Evolutionary conservation across 2,329 filamentous ascomycete genomes (phyloP).

Genomic region (Scedosporium minutisporum): DNA sequence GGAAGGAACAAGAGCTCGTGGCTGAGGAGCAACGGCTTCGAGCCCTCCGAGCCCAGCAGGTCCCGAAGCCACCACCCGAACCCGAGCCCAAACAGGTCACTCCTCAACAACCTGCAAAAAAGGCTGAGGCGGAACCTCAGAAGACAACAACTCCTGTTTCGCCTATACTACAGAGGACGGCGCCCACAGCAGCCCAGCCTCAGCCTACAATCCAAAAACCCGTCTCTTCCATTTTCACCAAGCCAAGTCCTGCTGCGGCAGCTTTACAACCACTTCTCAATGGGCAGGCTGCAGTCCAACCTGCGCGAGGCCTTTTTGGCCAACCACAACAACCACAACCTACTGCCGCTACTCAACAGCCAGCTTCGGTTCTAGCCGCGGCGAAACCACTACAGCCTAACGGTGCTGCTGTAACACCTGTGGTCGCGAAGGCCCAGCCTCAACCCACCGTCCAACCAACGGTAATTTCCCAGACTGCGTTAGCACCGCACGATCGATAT

Average conservation of each 20-base stretch:
- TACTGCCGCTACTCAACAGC: slow-evolving; percentile 4
- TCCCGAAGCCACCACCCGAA: slow-evolving; percentile 31
- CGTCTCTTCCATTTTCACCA: not conserved
- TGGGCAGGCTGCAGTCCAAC: not conserved
- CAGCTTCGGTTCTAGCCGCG: not conserved
- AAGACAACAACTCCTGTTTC: slow-evolving; percentile 12
- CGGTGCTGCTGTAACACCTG: not conserved
- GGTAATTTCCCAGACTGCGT: slow-evolving; percentile 8
- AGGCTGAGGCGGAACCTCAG: slow-evolving; percentile 5
- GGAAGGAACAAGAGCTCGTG: slow-evolving; percentile 33
- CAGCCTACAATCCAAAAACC: not conserved
- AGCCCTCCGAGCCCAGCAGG: slow-evolving; percentile 33
- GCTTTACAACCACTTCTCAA: not conserved
- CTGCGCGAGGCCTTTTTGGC: not conserved
- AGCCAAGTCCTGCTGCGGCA: not conserved
- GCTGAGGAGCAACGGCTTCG: slow-evolving; percentile 38
- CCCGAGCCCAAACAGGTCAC: slow-evolving; percentile 12
- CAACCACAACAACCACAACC: slow-evolving; percentile 2
- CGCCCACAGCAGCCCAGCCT: not conserved
- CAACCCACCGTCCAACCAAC: not conserved
- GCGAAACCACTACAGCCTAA: not conserved
- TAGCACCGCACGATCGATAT: slow-evolving; percentile 30
- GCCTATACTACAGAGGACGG: slow-evolving; percentile 2
- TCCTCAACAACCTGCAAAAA: slow-evolving; percentile 9
- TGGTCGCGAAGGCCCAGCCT: not conserved